These are phyloP conservation scores for Fusarium illudens DNA, from an alignment of 2,329 filamentous ascomycete species.

Conservation along the genomic window DNA sequence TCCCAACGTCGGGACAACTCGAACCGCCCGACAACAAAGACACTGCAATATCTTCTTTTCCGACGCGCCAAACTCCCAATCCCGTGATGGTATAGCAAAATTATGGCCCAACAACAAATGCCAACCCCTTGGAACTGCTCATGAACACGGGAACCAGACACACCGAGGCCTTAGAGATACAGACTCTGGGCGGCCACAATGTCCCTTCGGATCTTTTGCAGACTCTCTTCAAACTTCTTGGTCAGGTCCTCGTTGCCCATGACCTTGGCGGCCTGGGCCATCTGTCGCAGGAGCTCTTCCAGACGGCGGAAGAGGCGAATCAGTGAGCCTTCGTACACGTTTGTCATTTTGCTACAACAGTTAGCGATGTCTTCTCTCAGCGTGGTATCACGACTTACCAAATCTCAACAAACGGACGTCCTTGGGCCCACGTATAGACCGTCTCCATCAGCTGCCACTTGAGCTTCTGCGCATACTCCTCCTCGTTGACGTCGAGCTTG, in stretches of 20 bases:
- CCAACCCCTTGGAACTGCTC: conserved; percentile 11
- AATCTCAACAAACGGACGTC: conserved; percentile 89
- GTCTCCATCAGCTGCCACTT: conserved; percentile 98
- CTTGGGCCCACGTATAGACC: conserved; percentile 89
- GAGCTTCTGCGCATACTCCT: conserved; percentile 88
- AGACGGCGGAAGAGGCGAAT: conserved; percentile 96
- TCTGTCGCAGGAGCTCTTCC: conserved; percentile 92
- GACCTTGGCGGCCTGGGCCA: conserved; percentile 94
- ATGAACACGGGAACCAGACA: neutral
- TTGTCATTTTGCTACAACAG: conserved; percentile 89
- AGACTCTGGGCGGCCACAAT: conserved; percentile 95
- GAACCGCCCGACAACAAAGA: conserved; percentile 10
- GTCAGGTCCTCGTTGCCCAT: conserved; percentile 97
- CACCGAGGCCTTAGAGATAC: conserved; percentile 70
- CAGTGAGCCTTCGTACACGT: conserved; percentile 94
- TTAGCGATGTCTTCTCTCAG: conserved; percentile 24
- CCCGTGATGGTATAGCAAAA: conserved; percentile 36
- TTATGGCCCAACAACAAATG: conserved; percentile 21
- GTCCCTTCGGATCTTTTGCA: conserved; percentile 88
- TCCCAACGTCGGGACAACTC: conserved; percentile 21
- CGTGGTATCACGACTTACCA: conserved; percentile 71
- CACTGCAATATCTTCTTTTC: conserved; percentile 26
- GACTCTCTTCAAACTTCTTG: conserved; percentile 86
- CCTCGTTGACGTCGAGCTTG: conserved; percentile 92
- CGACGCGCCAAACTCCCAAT: conserved; percentile 40